phyloP scores from a whole-genome alignment of 176 grass and related monocot species.

The Phyllostachys edulis region DNA sequence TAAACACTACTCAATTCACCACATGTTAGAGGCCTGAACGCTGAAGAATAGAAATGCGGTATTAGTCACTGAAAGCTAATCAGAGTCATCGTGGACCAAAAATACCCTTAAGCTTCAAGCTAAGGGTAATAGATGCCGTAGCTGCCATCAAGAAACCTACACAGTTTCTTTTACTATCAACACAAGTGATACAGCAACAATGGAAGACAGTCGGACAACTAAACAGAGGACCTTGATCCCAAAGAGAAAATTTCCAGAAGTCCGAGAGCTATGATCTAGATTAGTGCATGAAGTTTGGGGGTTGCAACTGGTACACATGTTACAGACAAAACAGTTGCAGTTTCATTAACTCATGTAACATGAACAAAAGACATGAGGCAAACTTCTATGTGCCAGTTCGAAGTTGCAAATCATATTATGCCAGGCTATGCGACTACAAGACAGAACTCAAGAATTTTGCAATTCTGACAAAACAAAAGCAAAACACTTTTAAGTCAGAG shows the following conservation, averaged over 20 bases:
- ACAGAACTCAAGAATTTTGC: not conserved
- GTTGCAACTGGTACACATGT: not conserved
- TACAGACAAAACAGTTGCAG: not conserved
- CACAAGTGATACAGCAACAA: not conserved
- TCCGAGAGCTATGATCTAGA: not conserved
- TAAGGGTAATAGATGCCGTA: not conserved
- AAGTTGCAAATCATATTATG: not conserved
- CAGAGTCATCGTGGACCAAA: not conserved
- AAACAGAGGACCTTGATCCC: not conserved
- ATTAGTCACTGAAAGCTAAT: not conserved
- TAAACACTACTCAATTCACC: not conserved
- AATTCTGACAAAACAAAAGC: constrained; percentile 17
- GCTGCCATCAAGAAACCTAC: not conserved
- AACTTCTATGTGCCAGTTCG: not conserved
- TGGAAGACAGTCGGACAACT: not conserved
- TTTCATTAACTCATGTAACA: not conserved
- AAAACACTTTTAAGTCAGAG: not conserved
- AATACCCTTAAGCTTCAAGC: not conserved
- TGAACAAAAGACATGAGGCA: not conserved
- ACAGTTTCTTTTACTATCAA: not conserved
- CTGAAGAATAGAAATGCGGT: not conserved
- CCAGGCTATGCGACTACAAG: not conserved
- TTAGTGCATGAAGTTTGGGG: not conserved
- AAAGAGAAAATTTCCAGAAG: not conserved
- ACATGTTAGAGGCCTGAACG: not conserved